Evolutionary conservation across 306 rosid genomes (phyloP).

Genomic region (Quercus agrifolia): DNA sequence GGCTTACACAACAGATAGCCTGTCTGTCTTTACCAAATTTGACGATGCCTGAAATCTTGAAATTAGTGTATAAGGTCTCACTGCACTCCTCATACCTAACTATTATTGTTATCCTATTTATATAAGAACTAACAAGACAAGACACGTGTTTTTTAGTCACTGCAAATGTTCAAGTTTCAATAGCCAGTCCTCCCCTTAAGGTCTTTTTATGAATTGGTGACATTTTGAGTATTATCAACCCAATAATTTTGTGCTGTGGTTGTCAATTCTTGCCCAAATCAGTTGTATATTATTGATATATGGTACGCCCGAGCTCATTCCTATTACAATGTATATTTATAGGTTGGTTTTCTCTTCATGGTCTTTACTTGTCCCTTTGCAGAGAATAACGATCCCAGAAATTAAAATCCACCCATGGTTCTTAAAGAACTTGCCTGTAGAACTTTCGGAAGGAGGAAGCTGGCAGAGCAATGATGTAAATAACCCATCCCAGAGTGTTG

Average conservation of each 20-base stretch:
- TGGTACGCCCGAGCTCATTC: neutral
- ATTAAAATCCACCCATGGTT: conserved; percentile 77
- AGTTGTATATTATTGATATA: neutral
- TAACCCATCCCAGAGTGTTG: conserved; percentile 55
- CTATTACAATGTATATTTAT: neutral
- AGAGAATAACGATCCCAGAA: conserved; percentile 79
- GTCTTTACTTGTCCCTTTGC: conserved; percentile 20
- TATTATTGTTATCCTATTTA: neutral
- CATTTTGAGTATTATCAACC: neutral
- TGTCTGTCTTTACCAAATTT: neutral
- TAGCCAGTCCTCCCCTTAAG: neutral
- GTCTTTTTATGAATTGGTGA: neutral
- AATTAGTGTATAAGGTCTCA: neutral
- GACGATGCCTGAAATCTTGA: neutral
- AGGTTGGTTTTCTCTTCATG: neutral
- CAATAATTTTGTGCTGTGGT: neutral
- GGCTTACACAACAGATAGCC: neutral
- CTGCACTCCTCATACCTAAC: neutral
- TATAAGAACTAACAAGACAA: neutral
- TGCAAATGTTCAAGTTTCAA: neutral
- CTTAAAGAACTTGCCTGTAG: conserved; percentile 63
- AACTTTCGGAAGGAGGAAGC: conserved; percentile 67
- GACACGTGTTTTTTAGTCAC: neutral
- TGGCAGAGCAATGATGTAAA: conserved; percentile 61
- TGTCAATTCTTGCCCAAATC: neutral